These are phyloP conservation scores for Colletotrichum incanum DNA, from an alignment of 2,329 filamentous ascomycete species.

Conservation along the genomic window DNA sequence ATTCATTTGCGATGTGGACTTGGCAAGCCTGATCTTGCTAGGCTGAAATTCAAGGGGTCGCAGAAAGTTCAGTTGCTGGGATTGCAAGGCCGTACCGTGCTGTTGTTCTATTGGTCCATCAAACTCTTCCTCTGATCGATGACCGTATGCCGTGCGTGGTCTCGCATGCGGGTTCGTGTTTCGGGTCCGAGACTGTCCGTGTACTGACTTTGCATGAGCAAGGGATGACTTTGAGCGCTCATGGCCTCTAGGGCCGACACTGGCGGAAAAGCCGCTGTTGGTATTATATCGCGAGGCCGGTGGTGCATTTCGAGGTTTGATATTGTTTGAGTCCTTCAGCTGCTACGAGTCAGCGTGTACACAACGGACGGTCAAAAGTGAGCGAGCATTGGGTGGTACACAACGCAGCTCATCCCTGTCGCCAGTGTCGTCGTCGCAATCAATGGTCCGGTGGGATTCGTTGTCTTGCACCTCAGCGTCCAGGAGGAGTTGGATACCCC, in stretches of 20 bases:
- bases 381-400: constrained; percentile 28
- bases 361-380: neutral
- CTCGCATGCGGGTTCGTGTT: constrained; percentile 53
- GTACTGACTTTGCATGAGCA: constrained; percentile 47
- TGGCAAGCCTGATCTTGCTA: constrained; percentile 49
- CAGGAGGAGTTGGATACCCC: constrained; percentile 19
- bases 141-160: constrained; percentile 59
- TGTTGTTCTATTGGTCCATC: constrained; percentile 51
- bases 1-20: constrained; percentile 48
- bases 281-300: constrained; percentile 43
- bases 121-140: constrained; percentile 56
- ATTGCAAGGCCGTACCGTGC: constrained; percentile 53
- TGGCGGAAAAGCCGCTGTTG: constrained; percentile 69
- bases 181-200: constrained; percentile 59
- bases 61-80: constrained; percentile 34
- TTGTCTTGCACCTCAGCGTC: constrained; percentile 19
- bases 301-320: constrained; percentile 51
- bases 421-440: constrained; percentile 24
- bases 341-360: constrained; percentile 44
- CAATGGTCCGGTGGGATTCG: constrained; percentile 11
- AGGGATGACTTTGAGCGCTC: constrained; percentile 69
- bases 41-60: constrained; percentile 31
- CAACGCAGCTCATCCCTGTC: constrained; percentile 33
- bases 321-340: constrained; percentile 50
- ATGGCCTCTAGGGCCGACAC: constrained; percentile 68